Conservation (phyloP, 148 eudicot genomes). For the Rheum nobile region DNA sequence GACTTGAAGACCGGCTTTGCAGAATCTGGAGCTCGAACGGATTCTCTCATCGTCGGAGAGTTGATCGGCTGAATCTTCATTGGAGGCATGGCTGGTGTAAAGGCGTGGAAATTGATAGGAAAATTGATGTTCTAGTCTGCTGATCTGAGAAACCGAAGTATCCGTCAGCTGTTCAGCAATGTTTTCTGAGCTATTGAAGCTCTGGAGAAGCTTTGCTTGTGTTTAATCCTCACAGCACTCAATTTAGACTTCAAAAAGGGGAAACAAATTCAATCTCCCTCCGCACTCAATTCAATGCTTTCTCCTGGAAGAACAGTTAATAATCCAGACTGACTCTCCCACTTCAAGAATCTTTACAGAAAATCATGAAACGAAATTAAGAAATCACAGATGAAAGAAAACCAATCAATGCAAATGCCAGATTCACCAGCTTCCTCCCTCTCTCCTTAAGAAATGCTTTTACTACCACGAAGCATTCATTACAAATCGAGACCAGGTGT, state of each 20-base stretch:
- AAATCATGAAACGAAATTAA: neutral
- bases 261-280: neutral
- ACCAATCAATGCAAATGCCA: constrained; percentile 6
- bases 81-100: constrained; percentile 30
- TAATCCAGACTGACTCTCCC: constrained; percentile 5
- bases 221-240: neutral
- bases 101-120: neutral
- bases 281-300: constrained; percentile 6
- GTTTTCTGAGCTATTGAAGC: constrained; percentile 7
- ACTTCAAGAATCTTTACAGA: constrained; percentile 5
- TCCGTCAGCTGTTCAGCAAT: neutral
- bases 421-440: neutral
- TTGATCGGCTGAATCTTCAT: constrained; percentile 66
- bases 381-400: neutral
- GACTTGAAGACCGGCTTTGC: constrained; percentile 44
- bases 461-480: neutral
- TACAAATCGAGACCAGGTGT: neutral
- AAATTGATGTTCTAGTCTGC: neutral
- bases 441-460: neutral
- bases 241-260: neutral
- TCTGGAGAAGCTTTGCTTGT: neutral
- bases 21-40: constrained; percentile 23
- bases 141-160: neutral
- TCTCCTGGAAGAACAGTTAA: constrained; percentile 2
- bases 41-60: constrained; percentile 18